These are phyloP conservation scores for Neolentinus lepideus DNA, from an alignment of 1,284 basidiomycete genomes.

Conservation along the genomic window DNA sequence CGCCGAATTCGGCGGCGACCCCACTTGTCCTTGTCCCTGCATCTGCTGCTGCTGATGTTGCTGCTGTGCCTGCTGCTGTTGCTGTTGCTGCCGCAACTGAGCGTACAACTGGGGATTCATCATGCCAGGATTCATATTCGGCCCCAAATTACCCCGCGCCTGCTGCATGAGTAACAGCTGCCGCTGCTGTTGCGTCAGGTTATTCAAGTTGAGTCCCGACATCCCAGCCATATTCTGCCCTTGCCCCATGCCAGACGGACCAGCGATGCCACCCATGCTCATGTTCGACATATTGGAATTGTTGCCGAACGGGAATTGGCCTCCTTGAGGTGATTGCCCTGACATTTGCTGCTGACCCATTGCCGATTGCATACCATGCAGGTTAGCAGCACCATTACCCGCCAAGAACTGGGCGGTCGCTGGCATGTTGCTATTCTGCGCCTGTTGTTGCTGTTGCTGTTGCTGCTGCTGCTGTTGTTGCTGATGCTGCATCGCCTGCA, in stretches of 20 bases:
- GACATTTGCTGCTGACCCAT: conserved; percentile 10
- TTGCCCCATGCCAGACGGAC: neutral
- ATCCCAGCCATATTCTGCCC: conserved; percentile 7
- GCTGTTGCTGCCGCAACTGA: conserved; percentile 9
- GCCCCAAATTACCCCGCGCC: neutral
- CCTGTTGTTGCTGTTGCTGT: conserved; percentile 10
- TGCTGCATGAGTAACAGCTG: conserved; percentile 26
- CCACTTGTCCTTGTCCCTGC: conserved; percentile 12
- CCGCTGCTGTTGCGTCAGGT: conserved; percentile 30
- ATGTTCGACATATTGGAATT: neutral
- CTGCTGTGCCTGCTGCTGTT: conserved; percentile 23
- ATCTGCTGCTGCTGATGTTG: conserved; percentile 20
- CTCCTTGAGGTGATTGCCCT: conserved; percentile 18
- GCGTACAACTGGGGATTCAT: conserved; percentile 2
- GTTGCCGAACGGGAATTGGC: conserved; percentile 20
- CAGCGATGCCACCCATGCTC: neutral
- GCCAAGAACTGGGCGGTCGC: neutral
- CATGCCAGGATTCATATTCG: conserved; percentile 5
- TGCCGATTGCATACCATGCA: neutral
- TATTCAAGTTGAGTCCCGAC: conserved; percentile 26
- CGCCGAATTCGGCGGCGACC: neutral
- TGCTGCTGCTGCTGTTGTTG: conserved; percentile 9
- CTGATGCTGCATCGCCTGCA: conserved; percentile 10
- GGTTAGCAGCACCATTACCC: neutral
- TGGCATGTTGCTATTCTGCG: neutral